Evolutionary conservation across 1,139 yeast genomes (phyloP).

Genomic region (Cylindricascospora bacillispora): DNA sequence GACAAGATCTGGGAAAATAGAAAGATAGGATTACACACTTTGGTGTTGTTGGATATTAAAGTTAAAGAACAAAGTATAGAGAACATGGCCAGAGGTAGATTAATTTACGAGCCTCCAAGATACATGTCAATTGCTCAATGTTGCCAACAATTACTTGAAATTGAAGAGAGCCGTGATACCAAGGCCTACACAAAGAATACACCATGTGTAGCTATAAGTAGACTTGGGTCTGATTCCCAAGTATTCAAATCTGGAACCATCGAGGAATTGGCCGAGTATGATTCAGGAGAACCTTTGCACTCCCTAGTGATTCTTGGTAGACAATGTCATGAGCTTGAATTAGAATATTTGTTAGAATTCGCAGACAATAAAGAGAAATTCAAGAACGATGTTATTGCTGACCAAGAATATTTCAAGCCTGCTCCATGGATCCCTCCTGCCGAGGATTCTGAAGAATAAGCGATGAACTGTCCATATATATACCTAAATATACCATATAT

Average conservation of each 20-base stretch:
- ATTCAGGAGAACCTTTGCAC: constrained; percentile 90
- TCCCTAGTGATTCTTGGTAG: constrained; percentile 84
- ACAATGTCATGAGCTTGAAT: constrained; percentile 86
- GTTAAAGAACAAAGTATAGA: constrained; percentile 94
- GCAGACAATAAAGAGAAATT: constrained; percentile 55
- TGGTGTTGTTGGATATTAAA: constrained; percentile 79
- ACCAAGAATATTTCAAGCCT: constrained; percentile 62
- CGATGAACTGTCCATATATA: not conserved
- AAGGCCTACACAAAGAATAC: constrained; percentile 72
- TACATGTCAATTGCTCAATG: constrained; percentile 90
- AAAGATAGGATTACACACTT: constrained; percentile 79
- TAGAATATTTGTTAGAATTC: constrained; percentile 72
- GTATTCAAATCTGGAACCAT: constrained; percentile 76
- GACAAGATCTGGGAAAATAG: constrained; percentile 82
- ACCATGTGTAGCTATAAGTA: constrained; percentile 86
- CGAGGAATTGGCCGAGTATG: constrained; percentile 59
- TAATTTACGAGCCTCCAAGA: constrained; percentile 92
- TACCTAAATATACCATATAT: not conserved
- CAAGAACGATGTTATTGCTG: constrained; percentile 45
- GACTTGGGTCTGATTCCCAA: constrained; percentile 82
- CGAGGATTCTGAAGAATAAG: constrained; percentile 22
- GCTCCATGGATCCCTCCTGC: constrained; percentile 31
- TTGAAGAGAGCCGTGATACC: constrained; percentile 65
- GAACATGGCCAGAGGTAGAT: constrained; percentile 85
- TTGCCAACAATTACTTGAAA: constrained; percentile 73